phyloP scores from a whole-genome alignment of 2,329 filamentous ascomycete species.

The Berkeleyomyces rouxiae region DNA sequence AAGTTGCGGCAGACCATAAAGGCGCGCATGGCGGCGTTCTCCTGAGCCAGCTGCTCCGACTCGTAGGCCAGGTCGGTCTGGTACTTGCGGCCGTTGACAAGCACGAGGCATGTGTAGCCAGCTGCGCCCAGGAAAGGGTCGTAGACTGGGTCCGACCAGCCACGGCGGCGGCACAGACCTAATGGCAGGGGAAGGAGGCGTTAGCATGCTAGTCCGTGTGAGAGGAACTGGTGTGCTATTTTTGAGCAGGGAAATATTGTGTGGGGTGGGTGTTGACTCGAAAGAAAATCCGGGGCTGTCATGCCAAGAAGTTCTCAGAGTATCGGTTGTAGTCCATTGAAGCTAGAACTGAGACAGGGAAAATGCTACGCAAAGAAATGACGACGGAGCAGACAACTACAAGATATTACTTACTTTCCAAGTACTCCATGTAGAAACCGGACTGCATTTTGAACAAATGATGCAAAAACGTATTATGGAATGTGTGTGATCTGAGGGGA shows the following conservation, averaged over 20 bases:
- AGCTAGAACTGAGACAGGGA: not conserved
- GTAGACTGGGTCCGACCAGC: constrained; percentile 84
- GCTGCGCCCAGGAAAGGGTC: constrained; percentile 57
- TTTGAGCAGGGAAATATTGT: not conserved
- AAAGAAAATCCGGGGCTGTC: too few relatives aligned
- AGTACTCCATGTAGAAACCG: constrained; percentile 55
- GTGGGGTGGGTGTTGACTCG: not conserved
- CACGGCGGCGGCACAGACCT: constrained; percentile 90
- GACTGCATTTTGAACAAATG: constrained; percentile 1
- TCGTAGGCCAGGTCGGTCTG: constrained; percentile 77
- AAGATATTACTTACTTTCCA: constrained; percentile 45
- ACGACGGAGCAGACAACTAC: not conserved
- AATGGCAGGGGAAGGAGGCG: constrained; percentile 13
- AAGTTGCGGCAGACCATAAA: constrained; percentile 98
- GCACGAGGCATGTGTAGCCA: constrained; percentile 77
- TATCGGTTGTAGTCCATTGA: not conserved
- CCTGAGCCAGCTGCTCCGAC: constrained; percentile 66
- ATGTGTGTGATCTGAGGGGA: not conserved
- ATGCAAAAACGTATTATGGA: not conserved
- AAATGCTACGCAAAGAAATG: not conserved
- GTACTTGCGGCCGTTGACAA: constrained; percentile 94
- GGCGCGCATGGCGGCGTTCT: constrained; percentile 86
- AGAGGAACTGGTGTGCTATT: not conserved
- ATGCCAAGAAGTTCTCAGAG: too few relatives aligned
- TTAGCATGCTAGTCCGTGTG: not conserved